Evolutionary conservation across 441 rosid genomes (phyloP), one percentile per base, ranked within the genome.

Genomic region (Corymbia calophylla): DNA sequence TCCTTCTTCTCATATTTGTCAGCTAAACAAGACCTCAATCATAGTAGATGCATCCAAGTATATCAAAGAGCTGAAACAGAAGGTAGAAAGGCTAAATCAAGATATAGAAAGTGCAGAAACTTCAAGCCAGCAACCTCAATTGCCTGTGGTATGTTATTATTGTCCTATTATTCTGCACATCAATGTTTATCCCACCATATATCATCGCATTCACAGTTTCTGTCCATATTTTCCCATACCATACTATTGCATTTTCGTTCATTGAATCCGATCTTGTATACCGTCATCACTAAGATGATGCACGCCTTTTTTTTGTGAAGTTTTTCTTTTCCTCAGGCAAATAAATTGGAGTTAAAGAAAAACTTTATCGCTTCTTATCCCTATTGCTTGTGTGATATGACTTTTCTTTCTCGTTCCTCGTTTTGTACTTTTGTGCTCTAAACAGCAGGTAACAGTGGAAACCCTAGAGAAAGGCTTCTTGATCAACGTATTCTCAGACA

Each of bases 21-120:
- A 91, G 93, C 77, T 81, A 18, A 87, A 89, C 88, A 88, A 90
- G 90, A 91, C 89, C 29, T 89, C 93, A 53, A 84, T 91, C 88
- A 85, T 92, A 53, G 58, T 91, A 53, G 93, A 91, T 64, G 93
- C 94, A 90, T 87, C 92, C 14, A 93, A 91, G 84, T 91, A 90
- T 91, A 89, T 91, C 51, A 62, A 62, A 88, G 91, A 93, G 48
- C 91, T 91, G 66, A 91, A 91, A 90, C 90, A 91, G 15, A 93
- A 91, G 89, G 90, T 87, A 25, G 92, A 88, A 87, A 89, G 62
- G 48, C 80, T 86, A 48, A 91, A 90, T 81, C 90, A 88, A 90
- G 89, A 87, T 82, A 85, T 82, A 58, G 86, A 64, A 82, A 54
- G 54, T 53, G 68, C 91, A 10, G 88, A 91, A 80, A 86, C 56